These are phyloP conservation scores for Benincasa hispida DNA, from an alignment of 306 rosid genomes.

Conservation along the genomic window DNA sequence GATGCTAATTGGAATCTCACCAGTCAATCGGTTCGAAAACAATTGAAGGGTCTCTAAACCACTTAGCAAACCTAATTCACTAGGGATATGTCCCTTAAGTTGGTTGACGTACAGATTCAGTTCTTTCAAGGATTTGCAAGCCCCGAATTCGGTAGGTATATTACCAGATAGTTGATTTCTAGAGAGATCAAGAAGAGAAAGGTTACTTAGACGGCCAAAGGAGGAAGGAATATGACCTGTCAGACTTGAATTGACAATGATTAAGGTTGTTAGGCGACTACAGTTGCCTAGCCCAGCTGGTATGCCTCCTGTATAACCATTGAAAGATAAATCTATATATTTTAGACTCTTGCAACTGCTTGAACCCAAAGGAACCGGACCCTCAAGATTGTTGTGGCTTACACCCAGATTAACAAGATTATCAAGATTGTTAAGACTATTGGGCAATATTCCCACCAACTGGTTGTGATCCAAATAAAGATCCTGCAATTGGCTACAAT, in stretches of 20 bases:
- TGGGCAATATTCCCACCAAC: slow-evolving; percentile 42
- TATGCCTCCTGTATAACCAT: slow-evolving; percentile 41
- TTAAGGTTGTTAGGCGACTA: slow-evolving; percentile 21
- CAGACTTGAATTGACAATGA: slow-evolving; percentile 25
- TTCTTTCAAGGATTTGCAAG: slow-evolving; percentile 38
- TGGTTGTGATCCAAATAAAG: slow-evolving; percentile 23
- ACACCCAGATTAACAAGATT: slow-evolving; percentile 23
- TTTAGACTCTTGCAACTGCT: slow-evolving; percentile 26
- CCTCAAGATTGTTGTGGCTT: slow-evolving; percentile 28
- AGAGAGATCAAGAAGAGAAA: slow-evolving; percentile 28
- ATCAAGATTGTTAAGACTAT: slow-evolving; percentile 31
- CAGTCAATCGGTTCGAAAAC: slow-evolving; percentile 39
- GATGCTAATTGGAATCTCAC: slow-evolving; percentile 63
- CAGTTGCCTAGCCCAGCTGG: slow-evolving; percentile 62
- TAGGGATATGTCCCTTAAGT: slow-evolving; percentile 62
- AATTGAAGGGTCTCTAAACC: slow-evolving; percentile 34
- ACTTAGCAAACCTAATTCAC: slow-evolving; percentile 49
- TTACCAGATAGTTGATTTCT: slow-evolving; percentile 44
- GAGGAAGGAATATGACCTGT: slow-evolving; percentile 60
- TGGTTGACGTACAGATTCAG: slow-evolving; percentile 41
- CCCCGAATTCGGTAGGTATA: slow-evolving; percentile 61
- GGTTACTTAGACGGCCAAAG: slow-evolving; percentile 37
- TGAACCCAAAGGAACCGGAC: slow-evolving; percentile 43
- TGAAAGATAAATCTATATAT: slow-evolving; percentile 43
- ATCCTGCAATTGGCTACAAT: slow-evolving; percentile 34